Base-by-base conservation (phyloP, 768 basidiomycete genomes). In the Trametes elegans region DNA sequence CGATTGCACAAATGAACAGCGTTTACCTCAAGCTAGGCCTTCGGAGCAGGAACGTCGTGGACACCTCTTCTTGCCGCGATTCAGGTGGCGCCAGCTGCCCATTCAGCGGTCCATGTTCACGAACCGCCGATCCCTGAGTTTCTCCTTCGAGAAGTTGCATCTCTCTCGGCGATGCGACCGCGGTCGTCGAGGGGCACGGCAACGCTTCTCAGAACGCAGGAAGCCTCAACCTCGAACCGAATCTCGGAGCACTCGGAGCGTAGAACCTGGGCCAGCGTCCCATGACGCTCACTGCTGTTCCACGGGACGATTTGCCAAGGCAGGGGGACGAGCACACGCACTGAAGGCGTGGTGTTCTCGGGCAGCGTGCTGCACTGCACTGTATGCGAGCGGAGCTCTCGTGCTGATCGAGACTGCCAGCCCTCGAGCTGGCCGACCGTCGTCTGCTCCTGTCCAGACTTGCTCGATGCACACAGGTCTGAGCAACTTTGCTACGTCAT, bases 401-500 rank as follows among this genome's bases (percentile, higher is more conserved):
- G 35, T 42, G 34, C 44, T 41, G 49, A 43, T 39, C 55, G 35
- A 50, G 49, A 39, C 43, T 31, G 9, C 35, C 16, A n/a, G n/a
- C n/a, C n/a, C n/a, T n/a, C n/a, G n/a, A n/a, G n/a, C n/a, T n/a
- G n/a, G n/a, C n/a, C n/a, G n/a, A n/a, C n/a, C n/a, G n/a, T n/a
- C n/a, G n/a, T n/a, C n/a, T n/a, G n/a, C n/a, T n/a, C n/a, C n/a
- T n/a, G n/a, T n/a, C n/a, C n/a, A n/a, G n/a, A n/a, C n/a, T n/a
- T n/a, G n/a, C n/a, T n/a, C n/a, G 19, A 18, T 19, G 14, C 48
- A 27, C 34, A 49, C n/a, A 23, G 7, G 3, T 35, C 24, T 5
- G 27, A 29, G n/a, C 40, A 28, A 27, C 19, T n/a, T 24, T 39
- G n/a, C 43, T 42, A 51, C 55, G 55, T 57, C 55, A 57, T 57